Conservation (phyloP, 306 rosid species). For the Cyclanthera cordifolia region DNA sequence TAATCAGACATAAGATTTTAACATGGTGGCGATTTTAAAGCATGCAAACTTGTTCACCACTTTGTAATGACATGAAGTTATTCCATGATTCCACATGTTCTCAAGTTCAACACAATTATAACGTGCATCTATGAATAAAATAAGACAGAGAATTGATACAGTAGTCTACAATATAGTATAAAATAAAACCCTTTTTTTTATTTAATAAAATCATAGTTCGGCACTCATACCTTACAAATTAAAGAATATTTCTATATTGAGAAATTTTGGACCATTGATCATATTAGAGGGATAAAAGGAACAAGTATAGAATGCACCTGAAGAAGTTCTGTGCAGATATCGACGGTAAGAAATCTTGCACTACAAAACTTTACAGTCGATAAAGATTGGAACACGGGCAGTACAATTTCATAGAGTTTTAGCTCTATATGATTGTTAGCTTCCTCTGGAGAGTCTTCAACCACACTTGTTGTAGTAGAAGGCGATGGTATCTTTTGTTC, state of each 20-base stretch:
- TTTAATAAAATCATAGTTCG: background rate
- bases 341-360: slow-evolving; percentile 51
- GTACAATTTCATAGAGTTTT: slow-evolving; percentile 58
- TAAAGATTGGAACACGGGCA: slow-evolving; percentile 78
- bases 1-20: background rate
- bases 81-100: slow-evolving; percentile 7
- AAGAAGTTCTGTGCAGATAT: slow-evolving; percentile 65
- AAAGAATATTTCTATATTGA: background rate
- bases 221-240: background rate
- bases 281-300: slow-evolving; percentile 15
- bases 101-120: background rate
- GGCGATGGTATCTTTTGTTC: slow-evolving; percentile 39
- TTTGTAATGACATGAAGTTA: background rate
- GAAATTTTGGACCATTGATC: background rate
- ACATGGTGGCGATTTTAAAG: background rate
- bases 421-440: slow-evolving; percentile 38
- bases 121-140: background rate
- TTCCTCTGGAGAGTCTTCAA: slow-evolving; percentile 30
- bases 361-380: slow-evolving; percentile 50
- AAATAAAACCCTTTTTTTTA: no score
- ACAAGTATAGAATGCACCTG: slow-evolving; percentile 44
- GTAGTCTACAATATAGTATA: no score
- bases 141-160: no score
- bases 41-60: slow-evolving; percentile 4
- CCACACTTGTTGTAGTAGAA: slow-evolving; percentile 28